A percentile compares a stretch with the other conserved stretches of the same genome.
phyloP scores from a whole-genome alignment of 192 early-diverging fungal genomes.

The Coemansia sp. region DNA sequence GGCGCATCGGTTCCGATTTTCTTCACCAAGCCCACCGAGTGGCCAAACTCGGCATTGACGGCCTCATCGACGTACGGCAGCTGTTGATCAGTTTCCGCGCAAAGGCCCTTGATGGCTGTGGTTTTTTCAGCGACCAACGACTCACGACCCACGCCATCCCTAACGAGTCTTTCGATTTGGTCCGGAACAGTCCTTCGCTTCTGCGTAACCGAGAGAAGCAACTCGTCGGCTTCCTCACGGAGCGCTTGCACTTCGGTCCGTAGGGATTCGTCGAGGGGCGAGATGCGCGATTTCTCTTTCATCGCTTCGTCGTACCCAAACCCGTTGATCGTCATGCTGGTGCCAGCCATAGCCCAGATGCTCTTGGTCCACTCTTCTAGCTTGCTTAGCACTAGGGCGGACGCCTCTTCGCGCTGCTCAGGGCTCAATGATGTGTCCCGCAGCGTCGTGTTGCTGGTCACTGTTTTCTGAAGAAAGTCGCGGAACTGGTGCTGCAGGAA shows the following conservation, averaged over 20 bases:
- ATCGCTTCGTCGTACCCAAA: conserved; percentile 45
- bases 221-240: conserved; percentile 36
- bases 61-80: conserved; percentile 39
- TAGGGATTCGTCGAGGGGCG: conserved; percentile 41
- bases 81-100: background rate
- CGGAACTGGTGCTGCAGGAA: conserved; percentile 40
- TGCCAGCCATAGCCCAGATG: conserved; percentile 41
- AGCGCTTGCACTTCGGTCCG: conserved; percentile 35
- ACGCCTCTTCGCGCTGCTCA: conserved; percentile 39
- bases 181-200: conserved; percentile 42
- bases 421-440: conserved; percentile 24
- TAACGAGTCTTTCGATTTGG: conserved; percentile 41
- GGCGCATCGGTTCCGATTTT: conserved; percentile 14
- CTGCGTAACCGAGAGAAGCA: conserved; percentile 33
- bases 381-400: conserved; percentile 13
- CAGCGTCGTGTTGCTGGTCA: conserved; percentile 31
- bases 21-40: conserved; percentile 15
- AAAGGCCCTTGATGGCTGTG: conserved; percentile 15
- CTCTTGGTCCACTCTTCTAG: conserved; percentile 30
- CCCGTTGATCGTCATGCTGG: conserved; percentile 47
- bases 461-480: conserved; percentile 23
- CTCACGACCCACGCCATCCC: conserved; percentile 37
- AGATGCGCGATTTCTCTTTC: conserved; percentile 32
- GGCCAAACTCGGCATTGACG: conserved; percentile 41
- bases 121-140: conserved; percentile 43